Conservation (phyloP, 345 rosid species). For the Erodium maritimum region DNA sequence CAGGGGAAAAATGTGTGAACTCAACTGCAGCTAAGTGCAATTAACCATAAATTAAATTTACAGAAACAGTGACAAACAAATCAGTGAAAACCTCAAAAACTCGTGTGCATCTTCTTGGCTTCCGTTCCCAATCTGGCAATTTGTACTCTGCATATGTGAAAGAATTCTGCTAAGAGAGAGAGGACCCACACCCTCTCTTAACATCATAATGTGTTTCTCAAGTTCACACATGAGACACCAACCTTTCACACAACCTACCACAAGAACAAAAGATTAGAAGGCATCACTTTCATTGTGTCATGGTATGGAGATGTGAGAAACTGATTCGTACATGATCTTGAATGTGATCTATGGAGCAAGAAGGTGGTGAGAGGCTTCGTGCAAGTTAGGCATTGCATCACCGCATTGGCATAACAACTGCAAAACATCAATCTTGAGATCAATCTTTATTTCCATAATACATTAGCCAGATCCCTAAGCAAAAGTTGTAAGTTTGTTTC, state of each 20-base stretch:
- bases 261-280: constrained; percentile 2
- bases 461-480: too few relatives aligned
- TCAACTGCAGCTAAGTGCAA: too few relatives aligned
- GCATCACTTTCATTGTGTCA: not conserved
- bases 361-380: constrained; percentile 67
- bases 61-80: not conserved
- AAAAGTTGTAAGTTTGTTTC: not conserved
- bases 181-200: constrained; percentile 57
- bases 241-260: constrained; percentile 51
- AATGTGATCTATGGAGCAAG: constrained; percentile 60
- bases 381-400: constrained; percentile 70
- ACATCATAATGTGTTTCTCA: constrained; percentile 66
- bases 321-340: constrained; percentile 50
- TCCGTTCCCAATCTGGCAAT: constrained; percentile 67
- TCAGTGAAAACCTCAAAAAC: constrained; percentile 46
- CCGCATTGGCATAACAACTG: constrained; percentile 91
- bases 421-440: constrained; percentile 9
- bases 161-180: constrained; percentile 62
- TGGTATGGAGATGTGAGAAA: constrained; percentile 5
- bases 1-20: too few relatives aligned
- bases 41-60: too few relatives aligned
- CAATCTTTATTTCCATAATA: too few relatives aligned
- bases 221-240: constrained; percentile 91
- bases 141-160: constrained; percentile 48
- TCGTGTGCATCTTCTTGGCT: constrained; percentile 93